Evolutionary conservation across 2,329 filamentous ascomycete species (phyloP).

Genomic region (Fusarium nygamai): DNA sequence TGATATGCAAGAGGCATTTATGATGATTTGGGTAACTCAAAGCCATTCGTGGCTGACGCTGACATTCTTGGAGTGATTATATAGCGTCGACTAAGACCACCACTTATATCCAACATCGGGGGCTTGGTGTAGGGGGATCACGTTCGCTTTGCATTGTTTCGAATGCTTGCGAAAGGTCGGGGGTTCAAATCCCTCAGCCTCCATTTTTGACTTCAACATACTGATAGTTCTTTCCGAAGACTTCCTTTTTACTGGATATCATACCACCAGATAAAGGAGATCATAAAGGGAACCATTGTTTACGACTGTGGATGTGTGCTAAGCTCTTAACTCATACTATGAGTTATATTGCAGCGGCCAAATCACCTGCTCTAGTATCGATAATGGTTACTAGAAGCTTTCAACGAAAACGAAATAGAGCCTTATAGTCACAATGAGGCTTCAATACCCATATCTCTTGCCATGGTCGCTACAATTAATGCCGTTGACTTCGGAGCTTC

Average conservation of each 20-base stretch:
- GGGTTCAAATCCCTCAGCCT: slow-evolving; percentile 47
- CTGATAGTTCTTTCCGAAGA: no score
- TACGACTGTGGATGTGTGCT: background rate
- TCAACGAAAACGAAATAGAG: background rate
- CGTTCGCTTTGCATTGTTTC: slow-evolving; percentile 41
- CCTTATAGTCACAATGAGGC: background rate
- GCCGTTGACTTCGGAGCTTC: background rate
- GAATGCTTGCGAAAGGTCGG: slow-evolving; percentile 40
- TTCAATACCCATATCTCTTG: background rate
- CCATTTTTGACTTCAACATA: slow-evolving; percentile 21
- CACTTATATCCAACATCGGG: slow-evolving; percentile 5
- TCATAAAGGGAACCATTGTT: background rate
- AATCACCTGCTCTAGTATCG: background rate
- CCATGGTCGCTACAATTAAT: background rate
- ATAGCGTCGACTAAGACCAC: fast-evolving
- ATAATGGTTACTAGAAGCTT: background rate
- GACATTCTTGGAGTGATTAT: fast-evolving
- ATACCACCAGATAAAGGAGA: background rate
- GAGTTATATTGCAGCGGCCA: no score
- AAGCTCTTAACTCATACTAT: background rate
- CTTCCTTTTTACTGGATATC: background rate
- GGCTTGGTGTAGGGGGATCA: slow-evolving; percentile 46
- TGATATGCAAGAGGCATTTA: background rate
- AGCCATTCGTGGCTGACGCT: no score
- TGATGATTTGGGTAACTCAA: background rate